Base-by-base conservation (phyloP, 345 rosid genomes). In the thale cress (Arabidopsis thaliana) region DNA sequence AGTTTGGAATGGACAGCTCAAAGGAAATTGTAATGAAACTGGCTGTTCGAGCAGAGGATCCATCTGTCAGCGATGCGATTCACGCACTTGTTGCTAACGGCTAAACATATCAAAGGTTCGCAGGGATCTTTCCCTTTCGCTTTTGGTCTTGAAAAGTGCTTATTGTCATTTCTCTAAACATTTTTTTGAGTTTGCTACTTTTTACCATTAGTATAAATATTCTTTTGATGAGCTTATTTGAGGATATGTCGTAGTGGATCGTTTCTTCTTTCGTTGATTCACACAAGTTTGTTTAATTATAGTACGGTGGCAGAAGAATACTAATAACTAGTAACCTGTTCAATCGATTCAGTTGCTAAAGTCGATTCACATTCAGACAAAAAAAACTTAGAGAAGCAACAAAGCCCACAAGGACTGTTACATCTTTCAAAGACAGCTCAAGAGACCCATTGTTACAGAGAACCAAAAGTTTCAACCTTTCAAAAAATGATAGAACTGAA, bases 11-110 rank as follows among this genome's bases (percentile, higher is more conserved):
- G 4, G 93, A 87, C 41, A 85, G 87, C 56, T 81, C 87, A 38
- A 90, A 84, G 78, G 97, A 88, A 12, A 89, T 93, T 4, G 93
- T 88, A 0, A 93, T 93, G 96, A 93, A 93, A 82, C 79, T 93
- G 57, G 80, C 85, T 1, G 98, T 90, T 22, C 81, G 96, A 85
- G 86, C 98, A 0, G 93, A 90, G 59, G 93, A 90, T 72, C 74
- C 8, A 33, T 82, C 83, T 9, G 82, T 93, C 70, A 83, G 88
- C 22, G 90, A 86, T 40, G 87, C 88, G 45, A 88, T 93, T 78
- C 96, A 93, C 24, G 93, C 87, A 65, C 85, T 90, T 65, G 93
- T 93, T 48, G 87, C 91, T 0, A 80, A 87, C 76, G 91, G 96
- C 77, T 92, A 83, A 72, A 24, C 44, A n/a, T 45, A 6, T 48